These are phyloP conservation scores for Amylostereum areolatum DNA, from an alignment of 1,284 basidiomycete species.

Conservation along the genomic window DNA sequence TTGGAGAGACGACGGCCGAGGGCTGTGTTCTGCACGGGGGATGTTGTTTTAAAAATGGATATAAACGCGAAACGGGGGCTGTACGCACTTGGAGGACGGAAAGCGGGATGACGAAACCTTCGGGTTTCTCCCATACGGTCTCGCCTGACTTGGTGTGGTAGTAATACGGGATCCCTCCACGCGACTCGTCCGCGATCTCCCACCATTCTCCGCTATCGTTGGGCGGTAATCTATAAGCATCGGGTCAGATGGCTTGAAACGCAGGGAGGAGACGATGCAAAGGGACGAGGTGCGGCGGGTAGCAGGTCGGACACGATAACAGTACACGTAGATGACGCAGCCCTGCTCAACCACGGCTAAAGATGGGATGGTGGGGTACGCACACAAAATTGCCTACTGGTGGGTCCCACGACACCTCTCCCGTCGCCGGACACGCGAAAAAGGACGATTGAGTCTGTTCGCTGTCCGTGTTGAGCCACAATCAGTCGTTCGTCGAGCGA, in stretches of 20 bases:
- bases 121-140: constrained; percentile 86
- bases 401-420: constrained; percentile 89
- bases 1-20: constrained; percentile 57
- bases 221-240: constrained; percentile 65
- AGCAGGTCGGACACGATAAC: too few species aligned
- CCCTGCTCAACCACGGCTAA: background rate
- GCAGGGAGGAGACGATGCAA: too few species aligned
- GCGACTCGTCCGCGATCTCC: constrained; percentile 80
- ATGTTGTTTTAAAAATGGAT: background rate
- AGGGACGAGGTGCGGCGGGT: constrained; percentile 8
- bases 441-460: constrained; percentile 73
- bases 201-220: constrained; percentile 90
- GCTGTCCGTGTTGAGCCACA: too few species aligned
- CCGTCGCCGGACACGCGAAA: constrained; percentile 89
- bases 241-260: too few species aligned
- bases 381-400: constrained; percentile 88
- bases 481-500: too few species aligned
- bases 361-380: constrained; percentile 23
- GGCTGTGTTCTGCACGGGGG: constrained; percentile 55
- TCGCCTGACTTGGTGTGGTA: constrained; percentile 86
- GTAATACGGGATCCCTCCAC: constrained; percentile 83
- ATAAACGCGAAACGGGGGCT: background rate
- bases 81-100: constrained; percentile 72
- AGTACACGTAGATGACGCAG: background rate
- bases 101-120: constrained; percentile 87